Conservation (phyloP, 225 moss, liverwort and hornwort species). For the Polytrichum formosum region DNA sequence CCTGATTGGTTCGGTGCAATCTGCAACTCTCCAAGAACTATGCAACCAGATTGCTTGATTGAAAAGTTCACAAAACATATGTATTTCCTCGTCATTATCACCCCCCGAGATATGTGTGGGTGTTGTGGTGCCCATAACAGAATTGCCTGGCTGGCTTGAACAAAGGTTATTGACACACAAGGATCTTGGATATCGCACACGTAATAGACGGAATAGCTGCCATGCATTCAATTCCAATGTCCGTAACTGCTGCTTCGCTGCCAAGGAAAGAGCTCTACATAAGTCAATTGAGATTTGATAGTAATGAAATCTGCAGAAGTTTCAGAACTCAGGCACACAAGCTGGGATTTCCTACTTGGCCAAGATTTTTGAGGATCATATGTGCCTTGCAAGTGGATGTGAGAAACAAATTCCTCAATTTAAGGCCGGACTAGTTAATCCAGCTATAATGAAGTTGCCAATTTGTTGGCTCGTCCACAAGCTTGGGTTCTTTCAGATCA, state of each 20-base stretch:
- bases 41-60: constrained; percentile 48
- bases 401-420: too few relatives aligned
- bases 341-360: too few relatives aligned
- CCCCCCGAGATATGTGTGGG: constrained; percentile 15
- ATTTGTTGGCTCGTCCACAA: too few relatives aligned
- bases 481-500: too few relatives aligned
- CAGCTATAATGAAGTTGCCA: too few relatives aligned
- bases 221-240: constrained; percentile 77
- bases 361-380: too few relatives aligned
- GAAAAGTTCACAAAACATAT: constrained; percentile 55
- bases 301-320: too few relatives aligned
- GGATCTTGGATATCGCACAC: constrained; percentile 59
- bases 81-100: constrained; percentile 30
- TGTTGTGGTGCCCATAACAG: constrained; percentile 11
- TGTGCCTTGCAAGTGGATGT: too few relatives aligned
- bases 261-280: constrained; percentile 9
- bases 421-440: too few relatives aligned
- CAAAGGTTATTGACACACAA: constrained; percentile 32
- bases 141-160: constrained; percentile 18
- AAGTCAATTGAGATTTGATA: too few relatives aligned
- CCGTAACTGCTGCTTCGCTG: constrained; percentile 68
- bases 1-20: constrained; percentile 26
- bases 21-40: constrained; percentile 42
- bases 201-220: constrained; percentile 62
- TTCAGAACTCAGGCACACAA: too few relatives aligned